Evolutionary conservation across 108 stramenopile species (phyloP).

Genomic region (Tribonema minus): DNA sequence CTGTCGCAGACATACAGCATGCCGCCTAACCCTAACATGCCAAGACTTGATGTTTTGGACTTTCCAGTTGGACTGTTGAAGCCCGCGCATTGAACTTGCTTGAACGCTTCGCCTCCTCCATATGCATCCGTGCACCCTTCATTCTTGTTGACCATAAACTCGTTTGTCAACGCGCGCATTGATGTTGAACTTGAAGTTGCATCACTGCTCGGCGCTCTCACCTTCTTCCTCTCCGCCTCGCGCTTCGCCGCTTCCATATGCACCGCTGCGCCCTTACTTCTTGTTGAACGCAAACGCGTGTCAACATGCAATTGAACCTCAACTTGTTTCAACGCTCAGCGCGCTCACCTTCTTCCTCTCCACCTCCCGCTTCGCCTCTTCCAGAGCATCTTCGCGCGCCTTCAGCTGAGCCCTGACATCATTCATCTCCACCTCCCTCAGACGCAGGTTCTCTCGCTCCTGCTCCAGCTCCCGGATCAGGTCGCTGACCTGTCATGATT

Average conservation of each 20-base stretch:
- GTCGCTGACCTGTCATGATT: constrained; percentile 67
- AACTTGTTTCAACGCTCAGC: too few relatives aligned
- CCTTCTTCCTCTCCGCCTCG: constrained; percentile 57
- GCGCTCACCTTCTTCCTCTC: neutral
- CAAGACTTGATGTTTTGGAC: too few relatives aligned
- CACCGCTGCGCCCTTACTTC: constrained; percentile 56
- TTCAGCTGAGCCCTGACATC: constrained; percentile 65
- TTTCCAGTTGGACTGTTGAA: too few relatives aligned
- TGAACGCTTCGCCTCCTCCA: too few relatives aligned
- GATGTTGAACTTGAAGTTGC: neutral
- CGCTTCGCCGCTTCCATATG: constrained; percentile 64
- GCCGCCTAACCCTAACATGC: too few relatives aligned
- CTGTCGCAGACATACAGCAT: too few relatives aligned
- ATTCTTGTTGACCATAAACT: too few relatives aligned
- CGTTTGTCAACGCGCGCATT: neutral
- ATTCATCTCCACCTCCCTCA: constrained; percentile 65
- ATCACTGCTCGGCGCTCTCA: neutral
- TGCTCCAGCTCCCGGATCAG: constrained; percentile 67
- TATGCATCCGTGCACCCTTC: too few relatives aligned
- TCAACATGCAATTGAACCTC: neutral
- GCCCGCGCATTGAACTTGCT: too few relatives aligned
- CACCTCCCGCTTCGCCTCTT: constrained; percentile 66
- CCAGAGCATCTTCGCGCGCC: constrained; percentile 64
- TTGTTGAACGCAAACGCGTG: neutral
- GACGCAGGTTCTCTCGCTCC: constrained; percentile 58